phyloP scores from a whole-genome alignment of 352 stramenopile species.

The Pythium rhizo-oryzae region DNA sequence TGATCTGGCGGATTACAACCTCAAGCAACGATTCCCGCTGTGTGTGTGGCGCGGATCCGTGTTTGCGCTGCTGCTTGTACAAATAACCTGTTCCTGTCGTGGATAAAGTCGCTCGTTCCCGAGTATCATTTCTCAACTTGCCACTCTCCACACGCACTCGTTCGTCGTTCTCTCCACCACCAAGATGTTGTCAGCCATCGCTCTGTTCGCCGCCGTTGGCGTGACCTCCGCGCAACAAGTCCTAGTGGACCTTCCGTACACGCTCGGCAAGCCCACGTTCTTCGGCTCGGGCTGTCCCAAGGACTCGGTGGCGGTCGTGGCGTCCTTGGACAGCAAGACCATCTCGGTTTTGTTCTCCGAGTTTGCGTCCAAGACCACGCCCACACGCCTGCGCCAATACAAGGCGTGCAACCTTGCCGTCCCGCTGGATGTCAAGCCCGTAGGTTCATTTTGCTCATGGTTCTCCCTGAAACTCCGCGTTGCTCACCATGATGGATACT shows the following conservation, averaged over 20 bases:
- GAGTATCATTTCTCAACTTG: too few species aligned
- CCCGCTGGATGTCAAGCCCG: slow-evolving; percentile 39
- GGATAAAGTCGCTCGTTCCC: too few species aligned
- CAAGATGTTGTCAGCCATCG: neutral
- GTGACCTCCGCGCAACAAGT: neutral
- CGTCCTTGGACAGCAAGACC: slow-evolving; percentile 32
- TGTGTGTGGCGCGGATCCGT: too few species aligned
- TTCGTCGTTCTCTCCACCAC: too few species aligned
- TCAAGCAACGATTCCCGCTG: too few species aligned
- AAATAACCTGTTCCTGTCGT: too few species aligned
- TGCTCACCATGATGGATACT: neutral
- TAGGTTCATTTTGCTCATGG: too few species aligned
- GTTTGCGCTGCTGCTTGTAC: too few species aligned
- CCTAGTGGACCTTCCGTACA: neutral
- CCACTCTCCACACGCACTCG: too few species aligned
- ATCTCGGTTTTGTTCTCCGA: slow-evolving; percentile 41
- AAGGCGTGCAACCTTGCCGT: slow-evolving; percentile 45
- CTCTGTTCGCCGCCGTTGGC: neutral
- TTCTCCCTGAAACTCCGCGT: neutral
- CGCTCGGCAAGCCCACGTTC: slow-evolving; percentile 30
- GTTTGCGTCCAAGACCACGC: slow-evolving; percentile 32
- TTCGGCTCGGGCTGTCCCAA: slow-evolving; percentile 35
- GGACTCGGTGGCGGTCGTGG: slow-evolving; percentile 24
- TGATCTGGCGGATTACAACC: too few species aligned
- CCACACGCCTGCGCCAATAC: slow-evolving; percentile 28